Percentiles rank a stretch among this genome's conserved stretches.
Evolutionary conservation across 306 rosid genomes (phyloP).

Genomic region (Geum urbanum): DNA sequence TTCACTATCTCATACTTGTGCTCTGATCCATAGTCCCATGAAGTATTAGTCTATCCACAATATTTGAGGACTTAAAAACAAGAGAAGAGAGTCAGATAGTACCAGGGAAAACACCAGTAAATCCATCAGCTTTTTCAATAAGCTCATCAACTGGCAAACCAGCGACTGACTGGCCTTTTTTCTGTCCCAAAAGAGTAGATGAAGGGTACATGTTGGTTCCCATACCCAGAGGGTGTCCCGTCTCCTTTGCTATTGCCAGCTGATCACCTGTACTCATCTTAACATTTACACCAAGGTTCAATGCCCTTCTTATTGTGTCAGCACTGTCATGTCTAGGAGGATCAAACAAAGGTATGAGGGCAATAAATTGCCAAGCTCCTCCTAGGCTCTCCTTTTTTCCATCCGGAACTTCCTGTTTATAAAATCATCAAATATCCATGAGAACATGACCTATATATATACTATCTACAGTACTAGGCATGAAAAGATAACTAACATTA

Average conservation of each 20-base stretch:
- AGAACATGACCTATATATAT: background rate
- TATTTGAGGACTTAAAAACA: background rate
- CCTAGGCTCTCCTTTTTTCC: constrained; percentile 74
- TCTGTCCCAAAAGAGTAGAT: constrained; percentile 62
- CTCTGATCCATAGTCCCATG: constrained; percentile 33
- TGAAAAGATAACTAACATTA: constrained; percentile 22
- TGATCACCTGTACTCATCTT: constrained; percentile 96
- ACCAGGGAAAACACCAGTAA: constrained; percentile 90
- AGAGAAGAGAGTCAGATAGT: background rate
- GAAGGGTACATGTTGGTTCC: constrained; percentile 93
- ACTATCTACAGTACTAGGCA: background rate
- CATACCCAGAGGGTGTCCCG: constrained; percentile 85
- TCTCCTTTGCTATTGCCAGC: constrained; percentile 80
- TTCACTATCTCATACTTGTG: constrained; percentile 85
- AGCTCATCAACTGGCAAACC: constrained; percentile 78
- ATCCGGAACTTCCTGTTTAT: constrained; percentile 69
- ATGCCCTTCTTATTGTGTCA: constrained; percentile 69
- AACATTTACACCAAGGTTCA: constrained; percentile 80
- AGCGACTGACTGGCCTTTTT: constrained; percentile 51
- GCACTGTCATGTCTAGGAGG: constrained; percentile 93
- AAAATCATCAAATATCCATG: background rate
- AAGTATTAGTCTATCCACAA: background rate
- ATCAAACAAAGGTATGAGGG: constrained; percentile 75
- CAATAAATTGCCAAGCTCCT: constrained; percentile 71
- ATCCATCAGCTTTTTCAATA: constrained; percentile 83